Base-by-base conservation (phyloP, 176 grass and related monocot genomes). In the Raddia guianensis region DNA sequence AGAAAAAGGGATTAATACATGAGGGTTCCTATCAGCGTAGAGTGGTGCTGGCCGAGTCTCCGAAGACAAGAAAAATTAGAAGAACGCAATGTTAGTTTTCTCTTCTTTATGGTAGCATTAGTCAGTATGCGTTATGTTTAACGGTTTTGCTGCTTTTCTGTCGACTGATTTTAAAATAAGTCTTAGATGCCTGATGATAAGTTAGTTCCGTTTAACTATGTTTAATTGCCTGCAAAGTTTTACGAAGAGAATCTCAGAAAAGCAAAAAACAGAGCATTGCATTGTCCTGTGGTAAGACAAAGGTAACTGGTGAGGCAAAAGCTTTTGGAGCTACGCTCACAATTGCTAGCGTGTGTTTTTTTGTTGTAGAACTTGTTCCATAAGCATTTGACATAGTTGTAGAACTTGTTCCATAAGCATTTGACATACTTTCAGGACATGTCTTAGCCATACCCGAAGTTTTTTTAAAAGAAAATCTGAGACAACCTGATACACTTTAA, bases 361-460 rank as follows among this genome's bases (percentile, higher is more conserved):
- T 55, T 18, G 58, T 45, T 44, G 47, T 71, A 76, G 55, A 70
- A 74, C 53, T 79, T 80, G 86, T 63, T 65, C 82, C 55, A 16
- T 48, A 21, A n/a, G n/a, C n/a, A 80, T 89, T 82, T 75, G 70
- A 80, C 79, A 69, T 81, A 51, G 58, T 45, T 44, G 47, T 71
- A 76, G 55, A 70, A 74, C 53, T 79, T 80, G 86, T 63, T 65
- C 82, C 55, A 16, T 48, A 21, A n/a, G n/a, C n/a, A 80, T 89
- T 82, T 75, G 70, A 80, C 79, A 69, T 81, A 51, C 32, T 54
- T 32, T 14, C 44, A 69, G 81, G 52, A 74, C 75, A 67, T 55
- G 82, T 80, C 53, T 76, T 37, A 40, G 33, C 21, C 4, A 62
- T 62, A 21, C 7, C 54, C 6, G 16, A 16, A 55, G 7, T 4